These are phyloP conservation scores for Harringtonia aguacate DNA, from an alignment of 2,329 filamentous ascomycete species.

Conservation along the genomic window DNA sequence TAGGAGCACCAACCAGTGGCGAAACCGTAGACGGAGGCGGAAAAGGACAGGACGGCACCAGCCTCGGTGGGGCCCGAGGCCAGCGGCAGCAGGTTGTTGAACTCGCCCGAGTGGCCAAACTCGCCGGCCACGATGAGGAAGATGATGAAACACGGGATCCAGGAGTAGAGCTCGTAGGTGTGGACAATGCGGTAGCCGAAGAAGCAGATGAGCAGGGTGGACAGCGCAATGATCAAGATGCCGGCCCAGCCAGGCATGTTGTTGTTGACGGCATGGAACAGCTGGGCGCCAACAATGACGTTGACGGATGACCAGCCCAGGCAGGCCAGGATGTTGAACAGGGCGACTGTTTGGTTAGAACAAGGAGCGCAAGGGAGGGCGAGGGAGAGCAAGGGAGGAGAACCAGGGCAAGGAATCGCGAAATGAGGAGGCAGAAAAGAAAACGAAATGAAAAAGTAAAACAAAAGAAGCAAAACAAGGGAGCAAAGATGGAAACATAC, in stretches of 20 bases:
- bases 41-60: constrained; percentile 47
- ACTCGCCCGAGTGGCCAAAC: constrained; percentile 35
- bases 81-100: constrained; percentile 32
- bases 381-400: no score
- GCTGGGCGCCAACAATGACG: constrained; percentile 67
- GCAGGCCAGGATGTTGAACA: constrained; percentile 61
- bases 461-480: neutral
- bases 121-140: constrained; percentile 35
- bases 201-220: constrained; percentile 58
- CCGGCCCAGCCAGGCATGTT: constrained; percentile 62
- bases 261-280: constrained; percentile 62
- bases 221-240: constrained; percentile 60
- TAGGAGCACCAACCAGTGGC: constrained; percentile 57
- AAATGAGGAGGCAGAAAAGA: neutral
- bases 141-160: constrained; percentile 50
- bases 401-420: no score
- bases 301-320: constrained; percentile 71
- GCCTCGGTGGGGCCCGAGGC: constrained; percentile 45
- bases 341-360: constrained; percentile 38
- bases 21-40: constrained; percentile 56
- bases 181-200: constrained; percentile 71
- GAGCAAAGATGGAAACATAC: no score
- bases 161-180: constrained; percentile 64
- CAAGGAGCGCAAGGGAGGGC: neutral
- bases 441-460: neutral